Evolutionary conservation across 768 basidiomycete genomes (phyloP).

Genomic region (Paxillus involutus): DNA sequence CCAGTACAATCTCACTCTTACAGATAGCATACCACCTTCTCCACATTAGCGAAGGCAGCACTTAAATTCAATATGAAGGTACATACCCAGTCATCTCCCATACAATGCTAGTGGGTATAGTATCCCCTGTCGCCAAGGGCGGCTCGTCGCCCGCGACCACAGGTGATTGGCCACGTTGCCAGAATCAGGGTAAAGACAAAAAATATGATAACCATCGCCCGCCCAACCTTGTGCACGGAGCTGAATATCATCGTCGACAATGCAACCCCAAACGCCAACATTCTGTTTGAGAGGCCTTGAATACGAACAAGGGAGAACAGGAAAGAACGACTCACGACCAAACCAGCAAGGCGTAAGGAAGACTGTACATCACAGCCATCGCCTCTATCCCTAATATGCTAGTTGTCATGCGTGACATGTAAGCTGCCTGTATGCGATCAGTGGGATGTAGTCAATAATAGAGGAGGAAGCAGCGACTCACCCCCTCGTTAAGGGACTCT

Average conservation of each 20-base stretch:
- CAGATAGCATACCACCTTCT: too few species aligned
- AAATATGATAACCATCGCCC: neutral
- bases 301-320: neutral
- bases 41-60: too few species aligned
- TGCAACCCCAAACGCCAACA: conserved; percentile 24
- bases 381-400: conserved; percentile 21
- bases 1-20: too few species aligned
- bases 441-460: neutral
- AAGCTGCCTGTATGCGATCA: conserved; percentile 17
- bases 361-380: conserved; percentile 30
- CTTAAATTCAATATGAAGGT: too few species aligned
- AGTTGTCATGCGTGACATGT: conserved; percentile 17
- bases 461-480: neutral
- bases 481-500: neutral
- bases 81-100: too few species aligned
- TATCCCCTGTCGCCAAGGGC: neutral
- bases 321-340: conserved; percentile 21
- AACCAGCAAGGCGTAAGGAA: conserved; percentile 31
- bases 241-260: conserved; percentile 25
- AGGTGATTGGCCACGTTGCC: neutral
- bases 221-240: conserved; percentile 8
- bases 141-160: neutral
- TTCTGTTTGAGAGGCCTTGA: conserved; percentile 11
- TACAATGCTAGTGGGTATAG: neutral
- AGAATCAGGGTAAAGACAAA: neutral